Evolutionary conservation across 2,329 filamentous ascomycete species (phyloP), one percentile per base, ranked within the genome.

Genomic region (Bisporella sp.): DNA sequence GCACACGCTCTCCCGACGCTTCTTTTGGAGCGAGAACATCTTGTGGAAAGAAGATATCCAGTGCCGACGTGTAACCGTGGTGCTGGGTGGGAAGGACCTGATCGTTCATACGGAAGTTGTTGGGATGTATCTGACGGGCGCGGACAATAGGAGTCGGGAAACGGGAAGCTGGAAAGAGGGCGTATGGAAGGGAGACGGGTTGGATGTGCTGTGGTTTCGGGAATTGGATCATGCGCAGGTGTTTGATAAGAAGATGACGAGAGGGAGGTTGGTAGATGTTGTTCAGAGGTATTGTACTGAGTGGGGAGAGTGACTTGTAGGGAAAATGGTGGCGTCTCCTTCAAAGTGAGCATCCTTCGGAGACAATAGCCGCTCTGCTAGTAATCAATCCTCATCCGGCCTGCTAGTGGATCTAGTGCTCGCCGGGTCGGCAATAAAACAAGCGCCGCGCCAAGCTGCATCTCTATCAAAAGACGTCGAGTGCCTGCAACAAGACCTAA

Each of bases 11-110:
- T 71, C 71, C 5, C 68, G 78, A 8, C 70, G 74, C 31, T 81
- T 82, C 62, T 78, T 79, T 66, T 82, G 79, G 78, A 66, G 65
- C 11, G 69, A 81, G 54, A 81, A 78, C 54, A 69, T 79, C 2
- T 61, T 82, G 6, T 82, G 78, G 78, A 75, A 75, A 57, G 73
- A 80, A 35, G 73, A 78, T 46, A 60, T 80, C 28, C 56, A 62
- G 39, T 60, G 64, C 31, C 65, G 30, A 59, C 60, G 31, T 13
- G 66, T 74, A 8, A 74, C 75, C 1, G 72, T 78, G 3, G 67
- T 67, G 28, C 61, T 81, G 31, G 69, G 69, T n/a, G 71, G 71
- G 3, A 64, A 68, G 48, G 78, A 81, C 61, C 55, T 77, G 5
- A 76, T 81, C 45, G 70, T 79, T 1, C 69, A 79, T 54, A 72